A percentile compares a stretch with the other conserved stretches of the same genome.
These are phyloP conservation scores for Boletus pseudopeckii DNA, from an alignment of 768 basidiomycete genomes.

Conservation along the genomic window DNA sequence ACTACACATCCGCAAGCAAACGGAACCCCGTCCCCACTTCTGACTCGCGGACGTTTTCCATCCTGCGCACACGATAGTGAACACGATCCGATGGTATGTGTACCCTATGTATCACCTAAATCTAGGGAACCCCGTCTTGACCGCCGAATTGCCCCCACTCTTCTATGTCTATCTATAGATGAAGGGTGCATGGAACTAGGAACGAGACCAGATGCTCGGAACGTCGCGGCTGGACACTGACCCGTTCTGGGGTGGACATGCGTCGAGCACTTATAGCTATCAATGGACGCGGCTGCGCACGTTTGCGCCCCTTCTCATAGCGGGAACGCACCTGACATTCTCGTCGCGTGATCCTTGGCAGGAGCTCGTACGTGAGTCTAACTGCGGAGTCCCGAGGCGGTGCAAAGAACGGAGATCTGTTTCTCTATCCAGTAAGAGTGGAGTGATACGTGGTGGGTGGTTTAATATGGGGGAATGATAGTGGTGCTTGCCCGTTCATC, in stretches of 20 bases:
- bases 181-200: background rate
- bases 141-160: background rate
- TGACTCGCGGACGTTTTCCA: background rate
- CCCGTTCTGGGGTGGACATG: background rate
- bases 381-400: background rate
- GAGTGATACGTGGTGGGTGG: background rate
- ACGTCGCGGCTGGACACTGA: background rate
- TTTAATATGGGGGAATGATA: too few relatives aligned
- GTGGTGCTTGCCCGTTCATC: background rate
- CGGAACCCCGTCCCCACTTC: background rate
- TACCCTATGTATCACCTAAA: background rate
- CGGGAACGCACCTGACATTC: background rate
- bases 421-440: background rate
- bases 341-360: background rate
- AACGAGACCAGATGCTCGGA: background rate
- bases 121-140: background rate
- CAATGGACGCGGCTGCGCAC: background rate
- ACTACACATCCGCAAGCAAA: too few relatives aligned
- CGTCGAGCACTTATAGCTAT: background rate
- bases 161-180: slow-evolving; percentile 7
- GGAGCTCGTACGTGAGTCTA: background rate
- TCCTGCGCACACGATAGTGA: background rate
- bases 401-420: background rate
- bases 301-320: background rate
- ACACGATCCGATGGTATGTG: too few relatives aligned